Evolutionary conservation across 176 grass and related monocot genomes (phyloP).

Genomic region (Carex myosuroides): DNA sequence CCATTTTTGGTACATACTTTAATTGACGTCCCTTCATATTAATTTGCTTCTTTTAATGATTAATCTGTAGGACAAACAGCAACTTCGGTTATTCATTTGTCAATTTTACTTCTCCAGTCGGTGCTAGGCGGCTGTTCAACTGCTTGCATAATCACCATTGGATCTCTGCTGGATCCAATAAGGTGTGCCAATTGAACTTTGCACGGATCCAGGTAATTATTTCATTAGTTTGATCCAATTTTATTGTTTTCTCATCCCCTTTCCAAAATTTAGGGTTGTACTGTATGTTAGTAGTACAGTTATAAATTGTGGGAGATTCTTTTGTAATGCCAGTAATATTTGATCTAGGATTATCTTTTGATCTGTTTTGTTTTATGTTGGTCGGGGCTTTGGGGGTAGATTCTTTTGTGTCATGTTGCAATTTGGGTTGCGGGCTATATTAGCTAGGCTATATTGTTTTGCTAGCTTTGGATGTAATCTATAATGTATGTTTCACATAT

Average conservation of each 20-base stretch:
- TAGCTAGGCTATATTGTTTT: no score
- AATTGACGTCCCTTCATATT: background rate
- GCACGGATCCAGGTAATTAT: conserved; percentile 30
- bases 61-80: conserved; percentile 17
- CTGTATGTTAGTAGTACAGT: no score
- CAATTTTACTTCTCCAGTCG: conserved; percentile 41
- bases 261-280: no score
- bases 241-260: background rate
- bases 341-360: no score
- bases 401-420: no score
- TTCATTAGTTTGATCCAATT: background rate
- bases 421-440: no score
- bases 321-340: no score
- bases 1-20: background rate
- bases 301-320: no score
- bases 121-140: conserved; percentile 22
- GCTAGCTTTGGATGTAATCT: no score
- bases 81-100: conserved; percentile 77
- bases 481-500: no score
- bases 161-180: conserved; percentile 15
- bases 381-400: no score
- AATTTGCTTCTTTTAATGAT: background rate
- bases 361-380: no score
- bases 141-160: conserved; percentile 26
- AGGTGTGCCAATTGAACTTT: conserved; percentile 46